Evolutionary conservation across 2,329 filamentous ascomycete genomes (phyloP), one percentile per base, ranked within the genome.

Genomic region (Cercospora beticola): DNA sequence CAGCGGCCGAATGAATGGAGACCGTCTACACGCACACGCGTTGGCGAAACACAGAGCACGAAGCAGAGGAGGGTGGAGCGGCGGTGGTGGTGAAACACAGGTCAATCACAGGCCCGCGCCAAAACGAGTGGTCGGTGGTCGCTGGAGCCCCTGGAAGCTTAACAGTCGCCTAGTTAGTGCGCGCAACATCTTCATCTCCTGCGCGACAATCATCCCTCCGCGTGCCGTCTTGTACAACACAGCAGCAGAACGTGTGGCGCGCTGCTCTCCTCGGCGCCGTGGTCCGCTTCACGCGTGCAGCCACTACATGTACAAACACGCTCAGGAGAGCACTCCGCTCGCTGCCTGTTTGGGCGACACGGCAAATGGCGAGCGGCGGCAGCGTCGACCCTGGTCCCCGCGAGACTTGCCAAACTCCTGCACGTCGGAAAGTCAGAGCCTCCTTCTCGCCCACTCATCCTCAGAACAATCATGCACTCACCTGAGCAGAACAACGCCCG

Each of bases 1-100:
- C n/a, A 26, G 61, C 52, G 52, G 62, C 62, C 62, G n/a, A 58
- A 64, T 28, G 62, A 64, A 40, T 58, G 62, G n/a, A 64, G 62
- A 31, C 62, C 36, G 62, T 31, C 46, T 40, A 40, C 36, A 40
- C 30, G 61, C n/a, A 21, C 26, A n/a, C 46, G 61, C 61, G 46
- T 18, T 6, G 1, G 4, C 5, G 46, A 23, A 52, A 26, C 46
- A 52, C 46, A 23, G 18, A 23, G 18, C 18, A 52, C 18, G 10
- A 23, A 14, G 46, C 46, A 52, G 46, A 21, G 7, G 46, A 3
- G 21, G 7, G 18, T 52, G 18, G 18, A 61, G 21, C 18, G 36
- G 33, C 36, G 58, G 26, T 28, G 56, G 28, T 18, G 31, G 58
- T 61, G 58, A 61, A 61, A 61, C 58, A 60, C 30, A 31, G 36